Evolutionary conservation across 2,329 filamentous ascomycete species (phyloP), one percentile per base, ranked within the genome.

Genomic region (Aspergillus udagawae): DNA sequence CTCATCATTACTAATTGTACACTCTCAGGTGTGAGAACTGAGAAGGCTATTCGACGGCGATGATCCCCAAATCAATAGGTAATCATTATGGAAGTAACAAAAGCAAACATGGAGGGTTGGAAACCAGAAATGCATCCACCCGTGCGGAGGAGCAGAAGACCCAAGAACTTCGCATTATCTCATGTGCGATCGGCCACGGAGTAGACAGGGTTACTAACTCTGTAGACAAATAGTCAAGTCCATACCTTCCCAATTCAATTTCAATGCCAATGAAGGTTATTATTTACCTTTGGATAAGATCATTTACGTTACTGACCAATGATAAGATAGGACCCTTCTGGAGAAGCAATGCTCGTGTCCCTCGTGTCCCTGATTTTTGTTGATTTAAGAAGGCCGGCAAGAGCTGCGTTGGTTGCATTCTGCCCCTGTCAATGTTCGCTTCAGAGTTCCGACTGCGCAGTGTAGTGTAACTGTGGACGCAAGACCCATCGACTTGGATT

Each of bases 51-150:
- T 35, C 32, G 32, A 35, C 12, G 14, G 14, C 32, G 14, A 35
- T 17, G 12, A 17, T 35, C 32, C 4, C 32, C 4, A 17, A 35
- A 35, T 35, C 32, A 35, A 35, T 35, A 32, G 29, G 29, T 32
- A 17, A 38, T 38, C 14, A 17, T 7, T 9, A 44, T 29, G 25
- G 29, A 29, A 47, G 21, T 56, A 29, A 45, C 53, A 55, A 61
- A 59, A 56, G 51, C 44, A 53, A 47, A 25, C 12, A 47, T 47
- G 44, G 12, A 14, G 14, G 21, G 12, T 12, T 25, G 10, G 4
- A 21, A 27, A 25, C 23, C 3, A 60, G 44, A 55, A 60, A 60
- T 55, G 55, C 52, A 56, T 47, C 53, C 54, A 48, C 50, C 51
- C 32, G 42, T 38, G 45, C 21, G 42, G 44, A 47, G 44, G 44